These are phyloP conservation scores for Parastagonospora avenae DNA, from an alignment of 2,329 filamentous ascomycete genomes.

Conservation along the genomic window DNA sequence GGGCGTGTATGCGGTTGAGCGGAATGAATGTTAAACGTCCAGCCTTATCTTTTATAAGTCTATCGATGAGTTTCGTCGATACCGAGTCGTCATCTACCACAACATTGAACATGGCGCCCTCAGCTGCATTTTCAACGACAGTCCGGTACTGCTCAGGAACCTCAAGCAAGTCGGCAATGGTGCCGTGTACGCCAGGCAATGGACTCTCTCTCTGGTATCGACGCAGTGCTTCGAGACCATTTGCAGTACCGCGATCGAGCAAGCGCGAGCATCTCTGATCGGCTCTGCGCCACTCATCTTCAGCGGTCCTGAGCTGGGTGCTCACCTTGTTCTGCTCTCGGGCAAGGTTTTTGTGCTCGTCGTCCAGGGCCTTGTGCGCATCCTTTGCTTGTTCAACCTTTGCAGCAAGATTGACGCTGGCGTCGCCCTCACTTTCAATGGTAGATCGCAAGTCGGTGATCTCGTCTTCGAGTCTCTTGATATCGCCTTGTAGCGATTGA, in stretches of 20 bases:
- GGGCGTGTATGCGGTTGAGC: constrained; percentile 76
- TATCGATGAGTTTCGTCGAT: constrained; percentile 78
- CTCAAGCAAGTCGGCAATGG: constrained; percentile 88
- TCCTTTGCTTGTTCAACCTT: constrained; percentile 79
- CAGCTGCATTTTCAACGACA: constrained; percentile 90
- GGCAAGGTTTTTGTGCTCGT: constrained; percentile 85
- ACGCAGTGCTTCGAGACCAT: constrained; percentile 84
- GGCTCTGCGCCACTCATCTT: constrained; percentile 76
- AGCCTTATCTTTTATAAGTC: constrained; percentile 76
- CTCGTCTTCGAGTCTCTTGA: constrained; percentile 73
- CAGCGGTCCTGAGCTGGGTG: constrained; percentile 75
- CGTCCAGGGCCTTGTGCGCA: constrained; percentile 75
- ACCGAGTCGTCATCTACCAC: constrained; percentile 92
- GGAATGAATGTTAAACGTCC: constrained; percentile 96
- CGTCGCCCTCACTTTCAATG: constrained; percentile 78
- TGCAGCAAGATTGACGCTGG: constrained; percentile 73
- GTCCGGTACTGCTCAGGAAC: constrained; percentile 84
- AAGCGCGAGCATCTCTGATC: constrained; percentile 79
- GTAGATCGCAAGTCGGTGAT: constrained; percentile 71
- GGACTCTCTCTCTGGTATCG: constrained; percentile 79
- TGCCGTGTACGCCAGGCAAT: constrained; percentile 87
- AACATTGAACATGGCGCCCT: constrained; percentile 92
- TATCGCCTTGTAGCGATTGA: constrained; percentile 70
- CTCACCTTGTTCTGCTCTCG: constrained; percentile 88
- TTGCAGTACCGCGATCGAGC: constrained; percentile 87